phyloP scores from a whole-genome alignment of 345 rosid species.

The Gossypium thurberi region DNA sequence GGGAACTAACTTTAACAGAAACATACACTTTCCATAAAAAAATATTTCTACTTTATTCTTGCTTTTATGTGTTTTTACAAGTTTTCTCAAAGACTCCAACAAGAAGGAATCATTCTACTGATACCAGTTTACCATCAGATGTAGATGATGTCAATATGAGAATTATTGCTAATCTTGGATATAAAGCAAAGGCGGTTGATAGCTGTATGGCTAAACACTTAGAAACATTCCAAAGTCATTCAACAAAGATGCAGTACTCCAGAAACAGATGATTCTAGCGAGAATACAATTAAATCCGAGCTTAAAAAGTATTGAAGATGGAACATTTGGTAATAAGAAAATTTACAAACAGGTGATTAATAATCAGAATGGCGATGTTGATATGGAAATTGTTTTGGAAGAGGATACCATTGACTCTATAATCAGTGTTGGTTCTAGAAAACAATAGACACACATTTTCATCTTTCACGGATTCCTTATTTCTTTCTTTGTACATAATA shows the following conservation, averaged over 20 bases:
- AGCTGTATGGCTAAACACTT: background rate
- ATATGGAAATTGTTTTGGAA: background rate
- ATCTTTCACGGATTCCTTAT: background rate
- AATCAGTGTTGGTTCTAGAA: conserved; percentile 1
- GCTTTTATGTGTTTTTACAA: too few relatives aligned
- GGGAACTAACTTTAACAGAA: too few relatives aligned
- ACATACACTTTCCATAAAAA: too few relatives aligned
- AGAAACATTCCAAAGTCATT: conserved; percentile 10
- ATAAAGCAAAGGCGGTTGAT: background rate
- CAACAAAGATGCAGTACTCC: conserved; percentile 6
- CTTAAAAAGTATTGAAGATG: background rate
- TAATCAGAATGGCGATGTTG: background rate
- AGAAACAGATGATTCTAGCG: conserved; percentile 5
- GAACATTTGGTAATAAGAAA: background rate
- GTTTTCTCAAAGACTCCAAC: too few relatives aligned
- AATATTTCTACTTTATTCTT: too few relatives aligned
- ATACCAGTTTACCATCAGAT: background rate
- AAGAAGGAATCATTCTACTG: background rate
- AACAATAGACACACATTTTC: background rate
- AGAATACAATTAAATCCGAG: conserved; percentile 1
- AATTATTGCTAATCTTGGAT: background rate
- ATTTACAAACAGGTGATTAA: background rate
- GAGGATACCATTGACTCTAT: background rate
- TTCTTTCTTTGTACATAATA: background rate
- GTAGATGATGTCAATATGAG: background rate